phyloP scores from a whole-genome alignment of 331 rosid species.

The Pyracantha coccinea region DNA sequence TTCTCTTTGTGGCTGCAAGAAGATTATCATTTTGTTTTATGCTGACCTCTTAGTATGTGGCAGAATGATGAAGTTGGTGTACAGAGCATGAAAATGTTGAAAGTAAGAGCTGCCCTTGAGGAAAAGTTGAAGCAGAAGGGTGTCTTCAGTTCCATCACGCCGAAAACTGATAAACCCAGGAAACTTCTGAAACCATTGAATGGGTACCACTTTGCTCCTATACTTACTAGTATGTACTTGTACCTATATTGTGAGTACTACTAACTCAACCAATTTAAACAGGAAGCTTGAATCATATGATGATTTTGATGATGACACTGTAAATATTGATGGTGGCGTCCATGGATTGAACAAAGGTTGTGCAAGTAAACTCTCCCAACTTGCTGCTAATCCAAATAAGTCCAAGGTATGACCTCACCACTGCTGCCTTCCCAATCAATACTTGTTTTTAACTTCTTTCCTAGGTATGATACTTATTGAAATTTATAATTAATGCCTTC shows the following conservation, averaged over 20 bases:
- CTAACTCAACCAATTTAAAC: slow-evolving; percentile 11
- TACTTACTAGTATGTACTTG: background rate
- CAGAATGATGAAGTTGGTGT: slow-evolving; percentile 53
- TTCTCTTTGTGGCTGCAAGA: slow-evolving; percentile 2
- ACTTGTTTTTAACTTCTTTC: background rate
- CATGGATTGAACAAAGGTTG: slow-evolving; percentile 20
- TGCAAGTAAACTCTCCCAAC: slow-evolving; percentile 31
- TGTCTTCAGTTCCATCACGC: slow-evolving; percentile 34
- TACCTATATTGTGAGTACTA: slow-evolving; percentile 17
- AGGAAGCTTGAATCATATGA: slow-evolving; percentile 67
- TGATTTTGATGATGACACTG: slow-evolving; percentile 69
- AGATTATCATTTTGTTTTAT: slow-evolving; percentile 16
- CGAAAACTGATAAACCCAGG: slow-evolving; percentile 34
- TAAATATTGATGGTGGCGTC: slow-evolving; percentile 19
- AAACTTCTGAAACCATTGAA: slow-evolving; percentile 50
- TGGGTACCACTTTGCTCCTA: slow-evolving; percentile 37
- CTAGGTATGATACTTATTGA: background rate
- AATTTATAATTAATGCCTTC: background rate
- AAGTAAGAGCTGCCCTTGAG: slow-evolving; percentile 72
- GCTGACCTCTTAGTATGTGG: slow-evolving; percentile 19
- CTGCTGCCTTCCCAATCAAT: background rate
- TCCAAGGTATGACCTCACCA: slow-evolving; percentile 41
- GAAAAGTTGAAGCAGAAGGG: slow-evolving; percentile 70
- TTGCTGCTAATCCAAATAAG: slow-evolving; percentile 37
- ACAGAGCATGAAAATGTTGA: slow-evolving; percentile 68